Base-by-base conservation (phyloP, 805 yeast genomes). In the Ogataea kodamae region DNA sequence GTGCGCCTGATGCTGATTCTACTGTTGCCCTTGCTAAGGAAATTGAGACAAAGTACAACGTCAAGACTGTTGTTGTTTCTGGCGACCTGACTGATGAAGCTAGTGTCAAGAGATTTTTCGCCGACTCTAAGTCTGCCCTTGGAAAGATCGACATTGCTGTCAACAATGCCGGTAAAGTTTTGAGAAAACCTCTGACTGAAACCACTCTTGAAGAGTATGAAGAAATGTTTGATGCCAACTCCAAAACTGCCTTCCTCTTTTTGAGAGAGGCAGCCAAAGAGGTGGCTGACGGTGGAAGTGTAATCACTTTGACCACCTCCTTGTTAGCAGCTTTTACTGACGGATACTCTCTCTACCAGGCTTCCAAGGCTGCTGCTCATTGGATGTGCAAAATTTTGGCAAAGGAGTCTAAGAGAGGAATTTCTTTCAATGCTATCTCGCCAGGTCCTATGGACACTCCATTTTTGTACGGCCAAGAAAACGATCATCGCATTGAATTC, bases 371-470 rank as follows among this genome's bases (percentile, higher is more conserved):
- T 5, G 68, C 74, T 9, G 81, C 74, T 39, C 78, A 73, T 46
- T 65, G 61, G 52, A 70, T 73, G 57, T 50, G 65, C 33, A 75
- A 74, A 48, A 51, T 76, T 11, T 66, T 74, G n/a, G 70, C 80
- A 10, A 72, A 74, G 52, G 81, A 76, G 49, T 61, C 73, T 33
- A 61, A 59, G 18, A 70, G 61, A 49, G 64, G 64, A 15, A 67
- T 76, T 39, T 62, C 72, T 9, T 77, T 70, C 45, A 74, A 73
- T 45, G 64, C 70, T 46, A 76, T 76, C 36, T 78, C 81, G 3
- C 81, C 81, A 30, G 81, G 81, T 31, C 81, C 81, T 35, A 75
- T 75, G 80, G 79, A 74, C 48, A 76, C 82, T 7, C 80, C 80
- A 40, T 75, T 76, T 59, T 64, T 79, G 54, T 76, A 77, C 48